Evolutionary conservation across 495 filamentous ascomycete genomes (phyloP), one percentile per base, ranked within the genome.

Genomic region (Lineolata rhizophorae): DNA sequence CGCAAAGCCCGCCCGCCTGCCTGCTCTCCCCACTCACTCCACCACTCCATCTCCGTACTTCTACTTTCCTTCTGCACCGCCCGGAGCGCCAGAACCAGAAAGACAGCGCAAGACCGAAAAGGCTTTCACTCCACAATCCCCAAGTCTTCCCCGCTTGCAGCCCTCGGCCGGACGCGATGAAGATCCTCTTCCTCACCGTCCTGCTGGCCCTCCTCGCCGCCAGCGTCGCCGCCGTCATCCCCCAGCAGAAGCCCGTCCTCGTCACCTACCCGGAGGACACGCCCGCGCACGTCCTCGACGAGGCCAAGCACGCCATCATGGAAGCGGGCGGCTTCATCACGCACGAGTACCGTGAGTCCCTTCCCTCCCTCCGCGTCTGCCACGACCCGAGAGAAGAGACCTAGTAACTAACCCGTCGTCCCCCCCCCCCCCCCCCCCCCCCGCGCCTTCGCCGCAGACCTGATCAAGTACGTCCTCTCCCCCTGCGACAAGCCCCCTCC

Each of bases 261-360:
- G 60, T 93, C 45, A 76, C 64, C 44, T 93, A 79, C 48, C 70
- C 72, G 16, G 54, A 66, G 24, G 60, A 70, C 30, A 85, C 79
- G 4, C 76, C 83, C 11, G 58, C 74, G 32, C 61, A 57, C 16
- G 56, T 87, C 13, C 42, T 91, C 15, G 52, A 65, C 10, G 46
- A 75, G 30, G 79, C 76, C 22, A 90, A 71, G 57, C 54, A 72
- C 20, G 69, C 68, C 0, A 67, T 93, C 41, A 4, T 29, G 4
- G 14, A 18, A 26, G 11, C 16, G 51, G 58, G 58, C 13, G 58
- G 58, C n/a, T 32, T 45, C n/a, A 57, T 62, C 26, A 55, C 61
- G 31, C 64, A 71, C 53, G 60, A 64, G 36, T 70, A 64, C 39
- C n/a, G n/a, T n/a, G n/a, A n/a, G n/a, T n/a, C n/a, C n/a, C n/a